Base-by-base conservation (phyloP, 805 yeast genomes). In the Jamesozyma hellenica region DNA sequence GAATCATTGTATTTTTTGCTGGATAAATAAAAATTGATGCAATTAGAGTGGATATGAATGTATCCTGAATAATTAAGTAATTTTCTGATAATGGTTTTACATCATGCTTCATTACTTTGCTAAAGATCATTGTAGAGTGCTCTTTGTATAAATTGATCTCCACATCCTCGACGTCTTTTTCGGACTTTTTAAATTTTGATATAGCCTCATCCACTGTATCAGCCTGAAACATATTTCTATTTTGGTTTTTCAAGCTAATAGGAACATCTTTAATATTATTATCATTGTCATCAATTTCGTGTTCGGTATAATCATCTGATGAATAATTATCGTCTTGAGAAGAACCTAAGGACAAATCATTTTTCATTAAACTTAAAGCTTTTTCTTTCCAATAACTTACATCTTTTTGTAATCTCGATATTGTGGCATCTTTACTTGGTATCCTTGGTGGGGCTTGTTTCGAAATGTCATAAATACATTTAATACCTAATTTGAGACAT, bases 341-440 rank as follows among this genome's bases (percentile, higher is more conserved):
- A 12, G 21, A 2, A 19, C n/a, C 32, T 4, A 8, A 13, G 19
- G 13, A 11, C 7, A 17, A 36, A 14, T 37, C 27, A 27, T 34
- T 34, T 19, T 32, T 14, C 30, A 40, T 15, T 16, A 45, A 36
- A 21, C 44, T 45, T 40, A 48, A 37, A 6, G 62, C 61, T 34
- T 57, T 50, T 15, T 41, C 40, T 37, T 53, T 56, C 58, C 63
- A 60, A 39, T 53, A 58, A 2, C 49, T 50, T 4, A 58, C 51
- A 38, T 60, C 64, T 12, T 47, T 49, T n/a, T 55, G 50, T 34
- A 60, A 38, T 36, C 62, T 48, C 16, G 60, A 43, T 26, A 60
- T 59, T 4, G 53, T 49, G 2, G 64, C 61, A 40, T 58, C 63
- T 40, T 60, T 60, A 34, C 56, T 59, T 12, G 63, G 63, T 34